Evolutionary conservation across 2,329 filamentous ascomycete genomes (phyloP).

Genomic region (Trichocomaceae sp.): DNA sequence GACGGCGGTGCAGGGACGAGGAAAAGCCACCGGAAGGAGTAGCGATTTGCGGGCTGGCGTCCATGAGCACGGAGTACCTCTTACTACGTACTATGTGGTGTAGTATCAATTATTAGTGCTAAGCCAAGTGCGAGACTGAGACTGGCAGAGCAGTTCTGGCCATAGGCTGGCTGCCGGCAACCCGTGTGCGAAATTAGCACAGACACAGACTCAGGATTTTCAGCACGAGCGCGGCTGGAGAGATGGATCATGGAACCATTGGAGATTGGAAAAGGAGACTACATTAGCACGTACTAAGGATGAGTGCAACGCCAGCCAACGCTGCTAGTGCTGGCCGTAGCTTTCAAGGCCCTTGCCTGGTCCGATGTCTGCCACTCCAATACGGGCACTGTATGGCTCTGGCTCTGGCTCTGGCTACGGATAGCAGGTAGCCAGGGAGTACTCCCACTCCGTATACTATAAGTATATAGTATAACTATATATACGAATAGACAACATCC

Average conservation of each 20-base stretch:
- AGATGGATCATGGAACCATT: not conserved
- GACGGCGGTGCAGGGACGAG: constrained; percentile 16
- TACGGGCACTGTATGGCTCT: too few species aligned
- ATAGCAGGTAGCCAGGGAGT: too few species aligned
- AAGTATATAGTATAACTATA: too few species aligned
- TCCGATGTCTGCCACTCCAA: not conserved
- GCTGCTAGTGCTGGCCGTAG: not conserved
- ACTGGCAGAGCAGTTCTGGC: constrained; percentile 2
- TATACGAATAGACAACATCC: too few species aligned
- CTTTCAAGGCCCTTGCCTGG: not conserved
- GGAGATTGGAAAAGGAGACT: not conserved
- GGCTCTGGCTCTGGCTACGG: too few species aligned
- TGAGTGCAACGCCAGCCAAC: not conserved
- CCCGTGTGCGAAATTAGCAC: constrained; percentile 3
- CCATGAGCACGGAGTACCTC: too few species aligned
- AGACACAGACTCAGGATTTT: constrained; percentile 5
- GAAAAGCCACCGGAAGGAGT: constrained; percentile 15
- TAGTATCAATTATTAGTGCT: too few species aligned
- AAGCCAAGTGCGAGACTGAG: not conserved
- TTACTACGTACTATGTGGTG: too few species aligned
- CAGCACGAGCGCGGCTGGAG: constrained; percentile 10
- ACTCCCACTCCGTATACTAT: too few species aligned
- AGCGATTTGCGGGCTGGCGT: constrained; percentile 13
- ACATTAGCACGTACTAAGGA: too few species aligned
- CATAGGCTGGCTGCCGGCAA: constrained; percentile 10